Conservation (phyloP, 257 asterid genomes). For the Solanum corneliomulleri region DNA sequence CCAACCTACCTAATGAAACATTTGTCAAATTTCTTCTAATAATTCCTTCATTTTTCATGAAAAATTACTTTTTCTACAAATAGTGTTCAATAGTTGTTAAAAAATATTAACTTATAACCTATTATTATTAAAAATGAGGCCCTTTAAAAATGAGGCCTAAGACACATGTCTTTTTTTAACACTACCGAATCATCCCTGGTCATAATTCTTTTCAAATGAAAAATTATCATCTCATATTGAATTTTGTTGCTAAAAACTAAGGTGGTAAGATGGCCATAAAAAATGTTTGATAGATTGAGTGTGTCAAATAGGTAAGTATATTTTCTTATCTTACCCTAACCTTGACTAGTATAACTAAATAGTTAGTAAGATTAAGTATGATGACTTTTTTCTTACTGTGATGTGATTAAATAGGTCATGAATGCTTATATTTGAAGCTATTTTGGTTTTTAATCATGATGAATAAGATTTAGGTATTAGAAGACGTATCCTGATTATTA, state of each 20-base stretch:
- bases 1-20: constrained; percentile 55
- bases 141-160: too few relatives aligned
- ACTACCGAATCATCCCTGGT: too few relatives aligned
- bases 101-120: too few relatives aligned
- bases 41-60: too few relatives aligned
- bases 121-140: background rate
- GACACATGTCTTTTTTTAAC: too few relatives aligned
- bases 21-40: too few relatives aligned
- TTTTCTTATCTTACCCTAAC: background rate
- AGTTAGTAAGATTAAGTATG: background rate
- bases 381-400: background rate
- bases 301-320: background rate
- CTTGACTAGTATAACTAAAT: background rate
- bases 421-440: background rate
- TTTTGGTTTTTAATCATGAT: background rate
- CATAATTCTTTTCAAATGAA: background rate
- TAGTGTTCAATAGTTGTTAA: too few relatives aligned
- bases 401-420: background rate
- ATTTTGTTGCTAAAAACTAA: background rate
- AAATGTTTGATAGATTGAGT: background rate
- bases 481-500: background rate
- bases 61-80: too few relatives aligned
- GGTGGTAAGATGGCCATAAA: background rate
- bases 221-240: background rate
- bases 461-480: background rate